phyloP scores from a whole-genome alignment of 768 basidiomycete species.

The Mrakia frigida region DNA sequence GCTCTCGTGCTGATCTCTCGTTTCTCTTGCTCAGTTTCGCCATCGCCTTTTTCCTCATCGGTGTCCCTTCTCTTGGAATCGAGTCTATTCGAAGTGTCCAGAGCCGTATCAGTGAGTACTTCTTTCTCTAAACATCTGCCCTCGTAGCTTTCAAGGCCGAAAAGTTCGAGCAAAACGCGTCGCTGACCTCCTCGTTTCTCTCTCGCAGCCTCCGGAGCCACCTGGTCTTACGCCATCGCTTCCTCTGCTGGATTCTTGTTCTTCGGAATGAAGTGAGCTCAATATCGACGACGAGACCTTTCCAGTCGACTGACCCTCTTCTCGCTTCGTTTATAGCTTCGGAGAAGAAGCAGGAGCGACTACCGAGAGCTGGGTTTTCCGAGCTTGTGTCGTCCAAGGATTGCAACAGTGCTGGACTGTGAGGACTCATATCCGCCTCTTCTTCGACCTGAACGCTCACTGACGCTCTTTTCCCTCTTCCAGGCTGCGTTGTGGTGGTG shows the following conservation, averaged over 20 bases:
- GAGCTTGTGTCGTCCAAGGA: constrained; percentile 89
- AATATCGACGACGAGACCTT: background rate
- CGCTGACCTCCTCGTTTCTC: no score
- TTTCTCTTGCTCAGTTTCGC: constrained; percentile 52
- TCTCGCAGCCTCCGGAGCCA: constrained; percentile 55
- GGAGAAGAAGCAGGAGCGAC: constrained; percentile 97
- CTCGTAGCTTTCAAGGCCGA: no score
- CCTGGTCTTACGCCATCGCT: constrained; percentile 81
- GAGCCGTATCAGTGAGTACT: constrained; percentile 8
- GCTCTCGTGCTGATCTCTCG: background rate
- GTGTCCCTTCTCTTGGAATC: constrained; percentile 65
- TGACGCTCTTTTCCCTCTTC: background rate
- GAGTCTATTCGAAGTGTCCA: constrained; percentile 49
- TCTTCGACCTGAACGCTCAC: no score
- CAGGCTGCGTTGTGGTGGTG: constrained; percentile 82
- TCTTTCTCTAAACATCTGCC: no score
- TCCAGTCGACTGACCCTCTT: background rate
- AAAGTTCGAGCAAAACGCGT: no score
- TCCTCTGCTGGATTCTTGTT: constrained; percentile 90
- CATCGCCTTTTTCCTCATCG: constrained; percentile 85
- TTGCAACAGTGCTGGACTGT: constrained; percentile 80
- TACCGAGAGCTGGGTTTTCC: constrained; percentile 85
- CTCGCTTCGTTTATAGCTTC: constrained; percentile 59
- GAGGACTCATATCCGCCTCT: background rate
- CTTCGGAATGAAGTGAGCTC: constrained; percentile 56